phyloP scores from a whole-genome alignment of 2,329 filamentous ascomycete species.

The Fusarium protoensiforme region DNA sequence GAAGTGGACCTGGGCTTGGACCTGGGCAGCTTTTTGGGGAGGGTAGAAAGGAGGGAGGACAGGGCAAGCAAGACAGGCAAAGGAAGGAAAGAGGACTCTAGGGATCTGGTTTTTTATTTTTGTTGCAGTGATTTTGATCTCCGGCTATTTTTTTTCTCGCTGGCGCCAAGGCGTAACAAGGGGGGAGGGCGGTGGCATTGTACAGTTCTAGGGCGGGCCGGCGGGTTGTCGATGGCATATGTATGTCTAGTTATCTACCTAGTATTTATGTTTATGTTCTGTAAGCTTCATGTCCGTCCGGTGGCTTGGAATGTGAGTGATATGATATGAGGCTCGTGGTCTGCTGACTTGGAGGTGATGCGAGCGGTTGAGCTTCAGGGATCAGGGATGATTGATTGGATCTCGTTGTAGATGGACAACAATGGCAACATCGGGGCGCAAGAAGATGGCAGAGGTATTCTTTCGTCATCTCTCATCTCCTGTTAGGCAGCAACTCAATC shows the following conservation, averaged over 20 bases:
- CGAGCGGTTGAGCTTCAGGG: background rate
- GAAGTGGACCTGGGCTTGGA: constrained; percentile 8
- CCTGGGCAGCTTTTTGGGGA: constrained; percentile 9
- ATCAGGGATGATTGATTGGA: constrained; percentile 1
- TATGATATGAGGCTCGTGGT: background rate
- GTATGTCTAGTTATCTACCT: constrained; percentile 22
- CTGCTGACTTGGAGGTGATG: background rate
- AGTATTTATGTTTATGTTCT: constrained; percentile 16
- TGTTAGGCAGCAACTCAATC: background rate
- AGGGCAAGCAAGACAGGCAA: background rate
- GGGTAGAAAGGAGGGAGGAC: background rate
- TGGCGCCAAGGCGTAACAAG: constrained; percentile 31
- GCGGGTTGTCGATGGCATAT: constrained; percentile 13
- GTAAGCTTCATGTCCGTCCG: background rate
- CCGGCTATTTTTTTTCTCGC: constrained; percentile 11
- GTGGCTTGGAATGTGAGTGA: background rate
- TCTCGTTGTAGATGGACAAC: background rate
- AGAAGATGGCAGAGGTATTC: background rate
- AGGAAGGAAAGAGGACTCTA: background rate
- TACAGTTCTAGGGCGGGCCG: constrained; percentile 23
- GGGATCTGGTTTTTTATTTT: background rate
- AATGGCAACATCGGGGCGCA: background rate
- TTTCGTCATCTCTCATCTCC: background rate
- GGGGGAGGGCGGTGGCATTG: constrained; percentile 20
- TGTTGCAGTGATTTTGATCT: background rate